phyloP scores from a whole-genome alignment of 768 basidiomycete genomes.

The Suillus discolor region DNA sequence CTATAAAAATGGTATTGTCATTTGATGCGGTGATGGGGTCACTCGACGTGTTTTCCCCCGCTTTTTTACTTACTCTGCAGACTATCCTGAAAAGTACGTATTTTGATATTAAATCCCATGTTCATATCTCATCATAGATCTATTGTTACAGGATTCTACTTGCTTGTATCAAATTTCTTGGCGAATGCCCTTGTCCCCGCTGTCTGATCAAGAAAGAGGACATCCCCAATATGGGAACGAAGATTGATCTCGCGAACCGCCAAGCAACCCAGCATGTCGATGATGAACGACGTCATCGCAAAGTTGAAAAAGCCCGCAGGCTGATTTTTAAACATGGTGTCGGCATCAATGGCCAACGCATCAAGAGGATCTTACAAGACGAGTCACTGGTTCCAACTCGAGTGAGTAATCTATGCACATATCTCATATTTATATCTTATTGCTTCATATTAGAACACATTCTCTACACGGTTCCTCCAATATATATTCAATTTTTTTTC shows the following conservation, averaged over 20 bases:
- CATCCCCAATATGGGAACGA: conserved; percentile 17
- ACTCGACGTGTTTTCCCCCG: conserved; percentile 16
- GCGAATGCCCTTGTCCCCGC: conserved; percentile 28
- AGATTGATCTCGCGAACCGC: conserved; percentile 8
- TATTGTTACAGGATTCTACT: conserved; percentile 19
- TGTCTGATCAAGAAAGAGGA: conserved; percentile 22
- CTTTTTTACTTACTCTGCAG: conserved; percentile 25
- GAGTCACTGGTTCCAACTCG: conserved; percentile 19
- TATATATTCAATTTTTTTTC: conserved; percentile 20
- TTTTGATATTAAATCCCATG: neutral
- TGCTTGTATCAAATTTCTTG: conserved; percentile 24
- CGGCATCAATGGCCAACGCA: neutral
- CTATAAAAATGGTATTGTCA: conserved; percentile 22
- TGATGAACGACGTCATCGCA: neutral
- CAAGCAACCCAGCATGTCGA: conserved; percentile 6
- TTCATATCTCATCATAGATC: neutral
- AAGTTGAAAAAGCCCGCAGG: neutral
- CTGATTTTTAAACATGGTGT: neutral
- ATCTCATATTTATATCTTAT: no score
- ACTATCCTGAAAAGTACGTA: conserved; percentile 28
- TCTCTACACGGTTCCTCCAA: conserved; percentile 23
- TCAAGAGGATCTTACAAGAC: conserved; percentile 10
- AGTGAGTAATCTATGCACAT: conserved; percentile 1
- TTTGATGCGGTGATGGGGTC: conserved; percentile 21
- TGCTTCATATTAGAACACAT: conserved; percentile 35